These are phyloP conservation scores for Ilex asprella DNA, from an alignment of 257 asterid species.

Conservation along the genomic window DNA sequence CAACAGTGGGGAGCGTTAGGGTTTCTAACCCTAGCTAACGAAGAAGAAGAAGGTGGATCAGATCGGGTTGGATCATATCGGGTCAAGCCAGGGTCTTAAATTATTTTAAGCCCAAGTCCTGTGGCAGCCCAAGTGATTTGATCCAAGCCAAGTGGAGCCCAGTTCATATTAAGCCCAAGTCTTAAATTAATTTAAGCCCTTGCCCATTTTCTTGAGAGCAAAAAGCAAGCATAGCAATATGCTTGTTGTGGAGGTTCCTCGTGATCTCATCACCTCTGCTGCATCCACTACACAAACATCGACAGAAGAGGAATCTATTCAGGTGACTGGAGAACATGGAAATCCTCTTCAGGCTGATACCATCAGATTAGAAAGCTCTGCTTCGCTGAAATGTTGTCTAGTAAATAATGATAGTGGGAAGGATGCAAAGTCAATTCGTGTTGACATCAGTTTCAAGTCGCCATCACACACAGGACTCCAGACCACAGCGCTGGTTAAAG, in stretches of 20 bases:
- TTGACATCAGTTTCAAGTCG: slow-evolving; percentile 97
- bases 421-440: slow-evolving; percentile 75
- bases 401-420: slow-evolving; percentile 28
- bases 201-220: too few relatives aligned
- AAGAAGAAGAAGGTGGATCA: too few relatives aligned
- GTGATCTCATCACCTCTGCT: slow-evolving; percentile 52
- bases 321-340: slow-evolving; percentile 37
- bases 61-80: too few relatives aligned
- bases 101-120: too few relatives aligned
- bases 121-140: too few relatives aligned
- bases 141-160: too few relatives aligned
- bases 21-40: too few relatives aligned
- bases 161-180: too few relatives aligned
- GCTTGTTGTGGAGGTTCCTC: slow-evolving; percentile 99
- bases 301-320: slow-evolving; percentile 38
- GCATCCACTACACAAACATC: slow-evolving; percentile 40
- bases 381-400: slow-evolving; percentile 37
- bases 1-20: too few relatives aligned
- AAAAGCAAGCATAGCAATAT: too few relatives aligned
- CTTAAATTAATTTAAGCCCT: too few relatives aligned
- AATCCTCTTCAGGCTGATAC: slow-evolving; percentile 42
- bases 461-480: slow-evolving; percentile 95
- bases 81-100: too few relatives aligned
- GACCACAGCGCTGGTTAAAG: slow-evolving; percentile 98
- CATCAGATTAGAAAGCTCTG: slow-evolving; percentile 32